Evolutionary conservation across 2,329 filamentous ascomycete species (phyloP), one percentile per base, ranked within the genome.

Genomic region (Helotiales sp.): DNA sequence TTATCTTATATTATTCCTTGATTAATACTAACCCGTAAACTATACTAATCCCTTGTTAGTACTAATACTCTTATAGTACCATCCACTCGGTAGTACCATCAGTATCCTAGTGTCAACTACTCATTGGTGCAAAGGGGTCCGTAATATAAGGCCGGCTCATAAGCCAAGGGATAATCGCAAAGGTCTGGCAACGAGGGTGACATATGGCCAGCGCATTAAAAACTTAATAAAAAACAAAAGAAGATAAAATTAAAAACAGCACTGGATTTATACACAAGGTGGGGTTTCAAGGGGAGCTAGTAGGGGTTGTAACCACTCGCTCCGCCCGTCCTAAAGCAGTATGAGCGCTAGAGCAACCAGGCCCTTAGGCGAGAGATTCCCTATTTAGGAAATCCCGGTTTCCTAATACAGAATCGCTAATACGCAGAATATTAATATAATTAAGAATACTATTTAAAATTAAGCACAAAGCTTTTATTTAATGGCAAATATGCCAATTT

Each of bases 321-420:
- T 54, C 50, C 50, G 50, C 2, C 50, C 24, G 50, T 54, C 50
- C 17, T 6, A 54, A 15, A 54, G 50, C 17, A 54, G 50, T 5
- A 32, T 1, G 50, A 54, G 50, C 50, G 50, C 50, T 54, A 54
- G 50, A 54, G 50, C 50, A 54, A 26, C 50, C 28, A 54, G 11
- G 50, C 24, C 17, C 15, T 54, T 54, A 54, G 22, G 47, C 47
- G 47, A 50, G 47, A 26, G 22, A 50, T 50, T 50, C 47, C 47
- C 22, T 50, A 24, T 47, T 60, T 26, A 47, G 47, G 43, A 8
- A 45, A 63, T 43, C 40, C 40, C 17, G 40, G 40, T 43, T 43
- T 43, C 40, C 17, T 43, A 20, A 43, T 43, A 10, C 40, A 43
- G 40, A 43, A 43, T 43, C 40, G 20, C 40, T 17, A 17, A 43